Conservation (phyloP, 2,329 filamentous ascomycete genomes). For the Aureobasidium leucospermi region DNA sequence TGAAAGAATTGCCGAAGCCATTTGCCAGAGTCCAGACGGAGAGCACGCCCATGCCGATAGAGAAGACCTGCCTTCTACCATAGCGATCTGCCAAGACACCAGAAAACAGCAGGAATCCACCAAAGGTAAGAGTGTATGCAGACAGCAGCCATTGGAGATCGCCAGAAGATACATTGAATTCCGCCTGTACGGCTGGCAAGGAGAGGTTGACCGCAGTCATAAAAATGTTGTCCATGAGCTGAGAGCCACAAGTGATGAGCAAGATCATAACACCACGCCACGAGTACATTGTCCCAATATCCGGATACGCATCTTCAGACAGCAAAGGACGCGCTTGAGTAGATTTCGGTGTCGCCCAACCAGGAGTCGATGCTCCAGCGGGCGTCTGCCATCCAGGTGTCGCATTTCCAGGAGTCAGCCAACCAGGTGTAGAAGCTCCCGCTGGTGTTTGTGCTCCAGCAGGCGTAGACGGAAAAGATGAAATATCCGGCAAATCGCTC, state of each 20-base stretch:
- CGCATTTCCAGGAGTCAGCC: neutral
- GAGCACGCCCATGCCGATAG: slow-evolving; percentile 28
- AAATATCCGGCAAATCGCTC: neutral
- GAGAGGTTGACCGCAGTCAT: slow-evolving; percentile 34
- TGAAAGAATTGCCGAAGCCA: slow-evolving; percentile 35
- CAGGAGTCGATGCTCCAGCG: slow-evolving; percentile 1
- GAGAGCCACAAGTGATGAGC: slow-evolving; percentile 35
- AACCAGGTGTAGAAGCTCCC: neutral
- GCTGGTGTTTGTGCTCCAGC: neutral
- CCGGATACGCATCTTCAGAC: slow-evolving; percentile 19
- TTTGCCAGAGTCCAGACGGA: slow-evolving; percentile 17
- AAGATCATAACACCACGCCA: slow-evolving; percentile 34
- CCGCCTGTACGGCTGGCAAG: slow-evolving; percentile 34
- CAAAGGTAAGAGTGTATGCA: slow-evolving; percentile 35
- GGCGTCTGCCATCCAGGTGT: slow-evolving; percentile 8
- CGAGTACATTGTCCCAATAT: slow-evolving; percentile 30
- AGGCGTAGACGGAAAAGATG: neutral
- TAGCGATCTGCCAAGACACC: slow-evolving; percentile 33
- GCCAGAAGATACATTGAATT: slow-evolving; percentile 29
- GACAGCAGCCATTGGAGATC: slow-evolving; percentile 37
- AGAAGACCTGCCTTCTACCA: slow-evolving; percentile 33
- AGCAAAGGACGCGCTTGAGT: neutral
- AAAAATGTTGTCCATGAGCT: slow-evolving; percentile 39
- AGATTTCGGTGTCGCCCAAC: neutral
- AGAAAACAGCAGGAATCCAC: slow-evolving; percentile 26